Evolutionary conservation across 345 rosid species (phyloP), one percentile per base, ranked within the genome.

Genomic region (Lepidium aucheri): DNA sequence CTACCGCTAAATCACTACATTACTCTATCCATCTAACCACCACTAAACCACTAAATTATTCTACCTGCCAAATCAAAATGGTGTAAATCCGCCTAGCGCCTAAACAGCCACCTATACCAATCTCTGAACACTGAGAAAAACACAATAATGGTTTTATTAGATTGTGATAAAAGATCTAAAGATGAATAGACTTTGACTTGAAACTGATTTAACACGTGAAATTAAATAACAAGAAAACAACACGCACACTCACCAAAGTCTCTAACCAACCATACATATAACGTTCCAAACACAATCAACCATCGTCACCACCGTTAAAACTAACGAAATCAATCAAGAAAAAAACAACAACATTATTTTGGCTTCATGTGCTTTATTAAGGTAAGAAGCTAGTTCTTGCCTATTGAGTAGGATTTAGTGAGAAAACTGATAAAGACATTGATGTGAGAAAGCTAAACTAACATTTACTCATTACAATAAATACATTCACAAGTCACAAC

Each of bases 211-310:
- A 20, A 20, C 22, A 20, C 22, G 22, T 20, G 22, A 20, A 24
- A 24, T 38, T 50, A 36, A 49, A 39, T 12, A 26, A 26, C 15
- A 38, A 42, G 15, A 35, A 35, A 2, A 22, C 7, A 34, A 46
- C 7, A 55, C 65, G 53, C 65, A 55, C 70, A 44, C 53, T 17
- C 49, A 3, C 44, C 76, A 56, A 72, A 50, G 69, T 36, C 8
- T 34, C 32, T 26, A 17, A 30, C 64, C 39, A 26, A 2, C 53
- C 18, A 55, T n/a, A n/a, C n/a, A 24, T 26, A 63, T 30, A 63
- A 39, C 53, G 69, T 34, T 24, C 63, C 56, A 58, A 56, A 73
- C 72, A 73, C 54, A 66, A 65, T 41, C 63, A 14, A 30, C 15
- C 47, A 63, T 63, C 56, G 42, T 26, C 47, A 6, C 51, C 36